These are phyloP conservation scores for Trypanosoma boissoni DNA, from an alignment of 208 protist species.

Conservation along the genomic window DNA sequence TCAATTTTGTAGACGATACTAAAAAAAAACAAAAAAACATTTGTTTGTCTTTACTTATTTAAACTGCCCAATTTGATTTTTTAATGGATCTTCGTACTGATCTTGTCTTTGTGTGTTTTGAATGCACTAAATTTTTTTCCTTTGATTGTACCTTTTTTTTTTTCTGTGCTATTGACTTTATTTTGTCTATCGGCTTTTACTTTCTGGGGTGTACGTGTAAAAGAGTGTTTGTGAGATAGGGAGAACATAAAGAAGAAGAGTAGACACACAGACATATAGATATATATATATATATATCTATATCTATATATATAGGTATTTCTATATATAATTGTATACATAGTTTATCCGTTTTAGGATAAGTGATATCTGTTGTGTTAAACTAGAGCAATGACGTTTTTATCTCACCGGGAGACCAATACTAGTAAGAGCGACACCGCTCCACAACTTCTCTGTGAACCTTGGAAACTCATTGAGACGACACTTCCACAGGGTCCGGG, in stretches of 20 bases:
- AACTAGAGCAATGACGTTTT: not conserved
- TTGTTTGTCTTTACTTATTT: not conserved
- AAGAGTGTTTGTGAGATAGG: too few species aligned
- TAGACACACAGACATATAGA: not conserved
- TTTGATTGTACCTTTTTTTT: slow-evolving; percentile 12
- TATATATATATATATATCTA: not conserved
- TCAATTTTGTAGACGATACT: not conserved
- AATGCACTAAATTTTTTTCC: slow-evolving; percentile 10
- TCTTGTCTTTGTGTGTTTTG: slow-evolving; percentile 2
- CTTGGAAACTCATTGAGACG: slow-evolving; percentile 69
- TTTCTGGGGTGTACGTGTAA: not conserved
- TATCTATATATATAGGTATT: not conserved
- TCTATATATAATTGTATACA: slow-evolving; percentile 17
- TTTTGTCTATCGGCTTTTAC: not conserved
- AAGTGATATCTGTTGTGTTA: too few species aligned
- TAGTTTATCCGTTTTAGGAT: not conserved
- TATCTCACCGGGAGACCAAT: not conserved
- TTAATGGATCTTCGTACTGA: too few species aligned
- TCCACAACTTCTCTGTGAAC: slow-evolving; percentile 5
- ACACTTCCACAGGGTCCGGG: slow-evolving; percentile 34
- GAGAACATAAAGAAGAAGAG: not conserved
- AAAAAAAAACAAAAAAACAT: slow-evolving; percentile 8
- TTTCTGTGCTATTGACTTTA: not conserved
- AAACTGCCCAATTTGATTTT: too few species aligned
- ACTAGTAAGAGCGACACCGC: not conserved